Evolutionary conservation across 768 basidiomycete species (phyloP).

Genomic region (Hericium rajendrae): DNA sequence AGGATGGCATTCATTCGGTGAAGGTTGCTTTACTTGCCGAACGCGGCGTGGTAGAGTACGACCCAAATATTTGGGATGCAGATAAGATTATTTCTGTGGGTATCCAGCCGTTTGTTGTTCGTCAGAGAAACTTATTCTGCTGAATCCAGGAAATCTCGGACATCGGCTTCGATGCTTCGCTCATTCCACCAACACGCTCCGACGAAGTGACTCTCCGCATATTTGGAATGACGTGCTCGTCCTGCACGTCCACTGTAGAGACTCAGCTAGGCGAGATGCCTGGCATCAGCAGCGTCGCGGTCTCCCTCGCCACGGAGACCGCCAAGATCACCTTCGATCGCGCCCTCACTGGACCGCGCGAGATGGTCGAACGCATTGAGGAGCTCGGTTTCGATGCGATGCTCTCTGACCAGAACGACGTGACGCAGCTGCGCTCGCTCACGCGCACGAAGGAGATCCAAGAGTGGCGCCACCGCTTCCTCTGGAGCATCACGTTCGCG

Average conservation of each 20-base stretch:
- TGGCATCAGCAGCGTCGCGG: slow-evolving; percentile 61
- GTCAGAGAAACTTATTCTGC: not conserved
- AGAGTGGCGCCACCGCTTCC: slow-evolving; percentile 78
- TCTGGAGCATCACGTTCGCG: slow-evolving; percentile 68
- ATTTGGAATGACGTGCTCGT: slow-evolving; percentile 87
- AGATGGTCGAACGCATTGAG: slow-evolving; percentile 80
- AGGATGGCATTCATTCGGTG: slow-evolving; percentile 83
- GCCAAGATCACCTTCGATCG: slow-evolving; percentile 73
- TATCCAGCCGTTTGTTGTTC: slow-evolving; percentile 34
- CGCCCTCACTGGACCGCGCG: slow-evolving; percentile 62
- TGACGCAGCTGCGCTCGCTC: slow-evolving; percentile 78
- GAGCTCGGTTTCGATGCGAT: slow-evolving; percentile 90
- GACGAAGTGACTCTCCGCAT: slow-evolving; percentile 70
- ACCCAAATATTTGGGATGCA: slow-evolving; percentile 68
- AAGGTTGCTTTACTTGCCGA: slow-evolving; percentile 98
- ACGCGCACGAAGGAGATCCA: slow-evolving; percentile 85
- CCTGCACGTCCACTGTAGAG: slow-evolving; percentile 74
- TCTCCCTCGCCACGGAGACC: slow-evolving; percentile 69
- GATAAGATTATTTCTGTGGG: slow-evolving; percentile 54
- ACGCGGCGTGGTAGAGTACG: slow-evolving; percentile 85
- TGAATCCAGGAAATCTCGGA: slow-evolving; percentile 74
- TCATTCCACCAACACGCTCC: slow-evolving; percentile 53
- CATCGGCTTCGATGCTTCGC: slow-evolving; percentile 83
- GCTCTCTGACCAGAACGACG: slow-evolving; percentile 69
- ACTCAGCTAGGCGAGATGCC: slow-evolving; percentile 56